Percentiles rank a stretch among this genome's conserved stretches.
phyloP scores from a whole-genome alignment of 73 alveolate genomes.

The Paramecium tetraurelia region DNA sequence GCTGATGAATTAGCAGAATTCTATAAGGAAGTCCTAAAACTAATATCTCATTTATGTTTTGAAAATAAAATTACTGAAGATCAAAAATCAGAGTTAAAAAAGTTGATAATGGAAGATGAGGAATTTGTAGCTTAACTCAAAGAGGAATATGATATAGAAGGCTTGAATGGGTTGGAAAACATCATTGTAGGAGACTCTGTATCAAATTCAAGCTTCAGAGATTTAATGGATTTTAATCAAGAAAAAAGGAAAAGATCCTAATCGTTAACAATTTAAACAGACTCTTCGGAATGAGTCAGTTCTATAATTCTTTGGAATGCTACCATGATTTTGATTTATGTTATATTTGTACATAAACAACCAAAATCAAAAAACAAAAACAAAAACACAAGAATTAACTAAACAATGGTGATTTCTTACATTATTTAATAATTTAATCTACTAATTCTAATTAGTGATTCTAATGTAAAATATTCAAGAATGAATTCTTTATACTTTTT shows the following conservation, averaged over 20 bases:
- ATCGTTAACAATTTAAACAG: slow-evolving; percentile 26
- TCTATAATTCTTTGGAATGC: not conserved
- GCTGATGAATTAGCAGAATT: slow-evolving; percentile 8
- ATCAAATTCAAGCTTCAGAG: slow-evolving; percentile 8
- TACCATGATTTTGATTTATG: not conserved
- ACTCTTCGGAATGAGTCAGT: slow-evolving; percentile 33
- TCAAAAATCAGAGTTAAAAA: not conserved
- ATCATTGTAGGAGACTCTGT: not conserved
- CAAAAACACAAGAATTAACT: not conserved
- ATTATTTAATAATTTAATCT: not conserved
- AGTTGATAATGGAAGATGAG: slow-evolving; percentile 15
- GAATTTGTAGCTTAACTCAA: not conserved
- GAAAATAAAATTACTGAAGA: not conserved
- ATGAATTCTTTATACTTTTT: not conserved
- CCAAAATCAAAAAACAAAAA: not conserved
- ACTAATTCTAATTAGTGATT: not conserved
- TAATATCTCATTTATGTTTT: not conserved
- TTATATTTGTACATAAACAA: not conserved
- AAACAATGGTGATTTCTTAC: not conserved
- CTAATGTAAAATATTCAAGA: not conserved
- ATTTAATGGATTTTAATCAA: not conserved
- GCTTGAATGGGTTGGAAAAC: not conserved
- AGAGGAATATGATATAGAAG: not conserved
- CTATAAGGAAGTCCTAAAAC: not conserved
- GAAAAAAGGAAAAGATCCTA: slow-evolving; percentile 33